Conservation (phyloP, 2,329 filamentous ascomycete species). For the Penicillium olsonii region DNA sequence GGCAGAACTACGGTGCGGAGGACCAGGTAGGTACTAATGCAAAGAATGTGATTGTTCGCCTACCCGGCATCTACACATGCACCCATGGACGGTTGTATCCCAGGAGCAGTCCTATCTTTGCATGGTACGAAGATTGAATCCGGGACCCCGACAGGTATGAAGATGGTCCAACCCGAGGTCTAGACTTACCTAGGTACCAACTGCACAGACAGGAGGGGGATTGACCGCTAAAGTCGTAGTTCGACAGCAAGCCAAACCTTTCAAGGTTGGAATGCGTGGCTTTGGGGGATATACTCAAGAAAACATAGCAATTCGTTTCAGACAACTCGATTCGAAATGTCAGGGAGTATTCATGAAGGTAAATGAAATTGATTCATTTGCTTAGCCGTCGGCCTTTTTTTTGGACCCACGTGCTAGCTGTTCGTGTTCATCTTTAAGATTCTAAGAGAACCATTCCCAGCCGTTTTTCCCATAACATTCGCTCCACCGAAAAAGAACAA, state of each 20-base stretch:
- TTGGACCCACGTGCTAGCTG: conserved; percentile 32
- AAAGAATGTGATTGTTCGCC: not conserved
- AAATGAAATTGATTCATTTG: conserved; percentile 36
- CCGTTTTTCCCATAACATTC: conserved; percentile 38
- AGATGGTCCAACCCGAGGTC: not conserved
- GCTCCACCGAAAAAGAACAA: conserved; percentile 39
- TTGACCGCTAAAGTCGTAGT: not conserved
- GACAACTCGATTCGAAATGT: conserved; percentile 16
- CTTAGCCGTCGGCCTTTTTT: conserved; percentile 32
- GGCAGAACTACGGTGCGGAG: not conserved
- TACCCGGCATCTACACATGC: not conserved
- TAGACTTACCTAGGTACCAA: conserved; percentile 5
- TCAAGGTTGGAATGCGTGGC: not conserved
- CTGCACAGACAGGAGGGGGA: not conserved
- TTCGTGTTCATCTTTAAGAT: conserved; percentile 36
- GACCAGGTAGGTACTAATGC: not conserved
- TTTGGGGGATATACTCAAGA: not conserved
- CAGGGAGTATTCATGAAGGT: conserved; percentile 30
- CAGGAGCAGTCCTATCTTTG: not conserved
- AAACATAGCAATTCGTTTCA: conserved; percentile 6
- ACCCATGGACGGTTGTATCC: not conserved
- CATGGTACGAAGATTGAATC: not conserved
- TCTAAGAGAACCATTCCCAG: conserved; percentile 38
- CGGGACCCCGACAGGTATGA: not conserved
- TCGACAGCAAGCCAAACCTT: not conserved